Evolutionary conservation across 2,329 filamentous ascomycete species (phyloP).

Genomic region (Pseudogymnoascus sp.): DNA sequence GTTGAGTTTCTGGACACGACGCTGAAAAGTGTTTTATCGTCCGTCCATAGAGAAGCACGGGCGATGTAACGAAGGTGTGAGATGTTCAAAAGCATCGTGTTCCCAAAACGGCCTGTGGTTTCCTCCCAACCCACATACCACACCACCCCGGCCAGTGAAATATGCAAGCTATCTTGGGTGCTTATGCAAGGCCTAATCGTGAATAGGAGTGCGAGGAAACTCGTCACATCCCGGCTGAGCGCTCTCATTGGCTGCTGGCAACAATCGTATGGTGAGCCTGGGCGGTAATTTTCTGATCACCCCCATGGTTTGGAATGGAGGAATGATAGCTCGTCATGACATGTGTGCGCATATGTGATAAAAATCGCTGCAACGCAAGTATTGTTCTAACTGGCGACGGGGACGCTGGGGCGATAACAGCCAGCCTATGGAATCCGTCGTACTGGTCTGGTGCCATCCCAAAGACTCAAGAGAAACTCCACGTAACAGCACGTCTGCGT

Average conservation of each 20-base stretch:
- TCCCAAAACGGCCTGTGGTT: background rate
- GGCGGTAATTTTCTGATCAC: background rate
- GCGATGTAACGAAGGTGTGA: background rate
- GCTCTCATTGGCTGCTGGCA: background rate
- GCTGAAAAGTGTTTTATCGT: background rate
- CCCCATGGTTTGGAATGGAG: background rate
- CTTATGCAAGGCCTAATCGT: slow-evolving; percentile 1
- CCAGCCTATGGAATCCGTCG: background rate
- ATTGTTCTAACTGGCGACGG: background rate
- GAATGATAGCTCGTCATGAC: background rate
- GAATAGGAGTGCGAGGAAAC: background rate
- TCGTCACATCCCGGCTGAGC: background rate
- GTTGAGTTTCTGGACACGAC: background rate
- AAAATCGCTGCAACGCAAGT: background rate
- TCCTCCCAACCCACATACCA: background rate
- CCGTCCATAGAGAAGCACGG: background rate
- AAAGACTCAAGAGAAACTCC: background rate
- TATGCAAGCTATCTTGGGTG: background rate
- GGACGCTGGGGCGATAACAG: background rate
- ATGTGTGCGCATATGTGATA: background rate
- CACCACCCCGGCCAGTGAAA: background rate
- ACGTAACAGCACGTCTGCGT: background rate
- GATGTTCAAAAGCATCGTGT: background rate
- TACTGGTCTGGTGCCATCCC: background rate
- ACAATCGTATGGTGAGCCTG: background rate